phyloP scores from a whole-genome alignment of 1,139 yeast genomes.

The Candida sanyaensis region DNA sequence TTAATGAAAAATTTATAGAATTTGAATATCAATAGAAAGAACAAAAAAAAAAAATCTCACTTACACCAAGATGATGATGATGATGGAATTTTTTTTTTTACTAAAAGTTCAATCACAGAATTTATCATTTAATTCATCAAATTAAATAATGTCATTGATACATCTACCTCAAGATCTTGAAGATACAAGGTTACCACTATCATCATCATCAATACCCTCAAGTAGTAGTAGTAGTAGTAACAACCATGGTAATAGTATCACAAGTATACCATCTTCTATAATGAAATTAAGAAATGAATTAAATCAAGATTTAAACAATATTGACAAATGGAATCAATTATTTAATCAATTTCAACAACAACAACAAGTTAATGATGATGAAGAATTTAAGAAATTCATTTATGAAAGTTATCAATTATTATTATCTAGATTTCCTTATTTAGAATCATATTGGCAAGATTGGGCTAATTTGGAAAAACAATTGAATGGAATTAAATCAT shows the following conservation, averaged over 20 bases:
- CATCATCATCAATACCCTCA: background rate
- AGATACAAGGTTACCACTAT: background rate
- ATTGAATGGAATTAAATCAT: slow-evolving; percentile 51
- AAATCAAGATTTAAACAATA: slow-evolving; percentile 23
- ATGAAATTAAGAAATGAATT: slow-evolving; percentile 6
- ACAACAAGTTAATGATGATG: slow-evolving; percentile 17
- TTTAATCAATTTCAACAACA: slow-evolving; percentile 28
- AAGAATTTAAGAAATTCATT: slow-evolving; percentile 24
- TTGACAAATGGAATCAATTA: slow-evolving; percentile 33
- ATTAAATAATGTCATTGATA: background rate
- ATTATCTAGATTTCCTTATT: slow-evolving; percentile 54
- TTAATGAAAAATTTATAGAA: background rate
- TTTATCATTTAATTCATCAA: too few species aligned
- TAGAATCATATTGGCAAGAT: slow-evolving; percentile 62
- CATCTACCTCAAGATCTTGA: slow-evolving; percentile 12
- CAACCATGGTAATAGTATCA: too few species aligned
- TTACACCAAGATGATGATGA: too few species aligned
- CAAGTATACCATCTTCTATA: background rate
- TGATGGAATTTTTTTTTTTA: too few species aligned
- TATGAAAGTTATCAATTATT: slow-evolving; percentile 29
- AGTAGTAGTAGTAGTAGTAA: too few species aligned
- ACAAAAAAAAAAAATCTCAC: background rate
- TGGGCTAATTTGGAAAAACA: slow-evolving; percentile 57
- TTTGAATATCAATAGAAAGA: background rate
- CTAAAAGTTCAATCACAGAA: background rate